These are phyloP conservation scores for Naganishia antarctica DNA, from an alignment of 768 basidiomycete genomes.

Conservation along the genomic window DNA sequence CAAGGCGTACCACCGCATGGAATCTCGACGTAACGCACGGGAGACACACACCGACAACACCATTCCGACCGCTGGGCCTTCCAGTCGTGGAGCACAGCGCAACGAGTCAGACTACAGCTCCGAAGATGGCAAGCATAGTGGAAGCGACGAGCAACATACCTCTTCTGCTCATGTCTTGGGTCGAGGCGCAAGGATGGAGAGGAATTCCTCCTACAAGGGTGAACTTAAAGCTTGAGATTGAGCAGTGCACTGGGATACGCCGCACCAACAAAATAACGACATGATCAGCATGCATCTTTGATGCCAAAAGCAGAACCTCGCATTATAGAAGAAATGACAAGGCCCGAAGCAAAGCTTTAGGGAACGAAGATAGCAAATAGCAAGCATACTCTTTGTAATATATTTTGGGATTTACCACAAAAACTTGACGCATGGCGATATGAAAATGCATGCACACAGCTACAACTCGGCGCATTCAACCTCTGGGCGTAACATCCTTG, in stretches of 20 bases:
- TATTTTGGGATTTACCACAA: too few relatives aligned
- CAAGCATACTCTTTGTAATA: too few relatives aligned
- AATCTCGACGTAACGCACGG: neutral
- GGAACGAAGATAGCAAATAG: too few relatives aligned
- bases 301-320: too few relatives aligned
- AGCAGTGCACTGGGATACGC: neutral
- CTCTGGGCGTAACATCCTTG: too few relatives aligned
- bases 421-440: too few relatives aligned
- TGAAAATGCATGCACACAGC: too few relatives aligned
- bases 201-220: neutral
- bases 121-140: constrained; percentile 4
- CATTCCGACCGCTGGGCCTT: neutral
- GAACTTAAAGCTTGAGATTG: neutral
- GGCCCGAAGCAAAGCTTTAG: too few relatives aligned
- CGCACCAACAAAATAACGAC: neutral
- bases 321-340: too few relatives aligned
- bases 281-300: too few relatives aligned
- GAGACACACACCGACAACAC: neutral
- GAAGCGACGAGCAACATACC: neutral
- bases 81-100: neutral
- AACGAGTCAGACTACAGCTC: constrained; percentile 12
- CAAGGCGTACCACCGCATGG: constrained; percentile 22
- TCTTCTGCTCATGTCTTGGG: neutral
- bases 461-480: too few relatives aligned
- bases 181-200: neutral